A percentile compares a stretch with the other conserved stretches of the same genome.
These are phyloP conservation scores for Ophiognomonia clavigignenti-juglandacearum DNA, from an alignment of 2,329 filamentous ascomycete genomes.

Conservation along the genomic window DNA sequence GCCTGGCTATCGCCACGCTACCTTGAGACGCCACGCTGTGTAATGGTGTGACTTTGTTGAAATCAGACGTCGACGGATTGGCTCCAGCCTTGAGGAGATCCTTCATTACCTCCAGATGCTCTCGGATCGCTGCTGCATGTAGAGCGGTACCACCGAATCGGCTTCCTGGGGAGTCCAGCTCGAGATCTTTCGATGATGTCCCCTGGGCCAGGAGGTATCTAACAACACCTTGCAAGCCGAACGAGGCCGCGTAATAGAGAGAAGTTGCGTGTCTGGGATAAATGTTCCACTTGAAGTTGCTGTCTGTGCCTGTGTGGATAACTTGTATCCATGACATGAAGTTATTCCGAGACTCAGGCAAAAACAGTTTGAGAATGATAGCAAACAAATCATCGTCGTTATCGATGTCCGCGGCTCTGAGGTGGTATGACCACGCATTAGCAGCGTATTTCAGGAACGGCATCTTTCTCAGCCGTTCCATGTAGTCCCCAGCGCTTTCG, in stretches of 20 bases:
- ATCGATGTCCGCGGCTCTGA: not conserved
- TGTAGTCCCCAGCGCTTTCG: conserved; percentile 1
- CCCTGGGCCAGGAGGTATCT: not conserved
- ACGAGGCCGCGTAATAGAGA: conserved; percentile 6
- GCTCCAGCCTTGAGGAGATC: not conserved
- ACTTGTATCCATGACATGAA: conserved; percentile 10
- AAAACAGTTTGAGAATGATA: not conserved
- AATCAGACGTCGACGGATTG: not conserved
- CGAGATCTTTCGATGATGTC: not conserved
- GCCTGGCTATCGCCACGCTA: not conserved
- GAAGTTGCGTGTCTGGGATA: conserved; percentile 4
- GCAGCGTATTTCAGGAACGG: conserved; percentile 4
- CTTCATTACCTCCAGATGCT: not conserved
- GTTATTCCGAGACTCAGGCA: not conserved
- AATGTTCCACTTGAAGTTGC: conserved; percentile 7
- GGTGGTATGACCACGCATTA: conserved; percentile 2
- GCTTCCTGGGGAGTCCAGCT: not conserved
- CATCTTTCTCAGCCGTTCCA: conserved; percentile 1
- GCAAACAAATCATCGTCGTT: not conserved
- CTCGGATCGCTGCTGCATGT: not conserved
- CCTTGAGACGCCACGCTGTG: not conserved
- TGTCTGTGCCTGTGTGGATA: not conserved
- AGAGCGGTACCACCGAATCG: not conserved
- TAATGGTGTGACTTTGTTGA: not conserved
- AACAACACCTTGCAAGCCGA: not conserved